Conservation (phyloP, 169 alveolate genomes). For the Cryptosporidium xiaoi region DNA sequence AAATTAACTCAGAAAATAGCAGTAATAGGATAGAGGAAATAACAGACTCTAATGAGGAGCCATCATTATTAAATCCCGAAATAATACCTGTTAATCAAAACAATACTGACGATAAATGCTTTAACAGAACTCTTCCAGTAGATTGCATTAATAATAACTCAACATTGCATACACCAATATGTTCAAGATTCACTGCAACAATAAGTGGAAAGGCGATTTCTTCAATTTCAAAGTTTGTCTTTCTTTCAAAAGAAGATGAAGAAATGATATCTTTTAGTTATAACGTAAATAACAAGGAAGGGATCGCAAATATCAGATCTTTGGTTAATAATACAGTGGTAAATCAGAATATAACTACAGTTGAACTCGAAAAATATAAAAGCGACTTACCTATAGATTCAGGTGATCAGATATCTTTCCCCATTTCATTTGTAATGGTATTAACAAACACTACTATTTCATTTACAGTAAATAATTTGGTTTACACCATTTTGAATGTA, state of each 20-base stretch:
- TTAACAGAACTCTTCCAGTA: constrained; percentile 36
- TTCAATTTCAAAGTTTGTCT: neutral
- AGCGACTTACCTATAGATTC: constrained; percentile 2
- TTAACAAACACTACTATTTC: constrained; percentile 41
- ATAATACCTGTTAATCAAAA: constrained; percentile 51
- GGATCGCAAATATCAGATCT: constrained; percentile 8
- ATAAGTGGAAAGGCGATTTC: constrained; percentile 17
- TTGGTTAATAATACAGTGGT: constrained; percentile 56
- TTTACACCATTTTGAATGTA: constrained; percentile 25
- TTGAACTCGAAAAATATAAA: neutral
- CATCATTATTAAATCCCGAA: neutral
- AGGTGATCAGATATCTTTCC: neutral
- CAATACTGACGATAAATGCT: constrained; percentile 14
- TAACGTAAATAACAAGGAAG: constrained; percentile 10
- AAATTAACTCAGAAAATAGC: neutral
- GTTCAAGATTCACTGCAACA: constrained; percentile 45
- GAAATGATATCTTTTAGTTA: constrained; percentile 30
- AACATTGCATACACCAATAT: constrained; percentile 6
- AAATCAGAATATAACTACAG: neutral
- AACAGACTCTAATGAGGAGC: neutral
- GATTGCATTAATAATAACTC: constrained; percentile 11
- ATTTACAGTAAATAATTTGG: constrained; percentile 40
- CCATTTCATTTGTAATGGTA: constrained; percentile 43
- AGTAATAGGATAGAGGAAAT: neutral
- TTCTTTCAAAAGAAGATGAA: constrained; percentile 17